phyloP scores from a whole-genome alignment of 352 stramenopile genomes.

The Nannochloropsis limnetica region DNA sequence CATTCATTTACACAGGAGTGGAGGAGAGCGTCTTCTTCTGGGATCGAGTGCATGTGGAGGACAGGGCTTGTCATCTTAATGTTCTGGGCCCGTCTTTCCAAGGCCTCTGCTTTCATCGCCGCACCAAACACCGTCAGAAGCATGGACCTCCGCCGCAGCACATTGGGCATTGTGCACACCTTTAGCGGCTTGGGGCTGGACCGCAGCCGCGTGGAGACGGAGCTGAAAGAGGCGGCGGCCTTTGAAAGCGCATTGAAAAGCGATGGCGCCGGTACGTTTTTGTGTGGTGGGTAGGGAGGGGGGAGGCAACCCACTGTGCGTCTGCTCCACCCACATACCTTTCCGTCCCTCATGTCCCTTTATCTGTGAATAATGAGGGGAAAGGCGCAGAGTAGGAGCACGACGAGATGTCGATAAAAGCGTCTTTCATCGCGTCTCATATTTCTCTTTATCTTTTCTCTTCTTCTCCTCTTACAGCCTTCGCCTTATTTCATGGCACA shows the following conservation, averaged over 20 bases:
- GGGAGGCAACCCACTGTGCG: no score
- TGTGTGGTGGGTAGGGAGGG: neutral
- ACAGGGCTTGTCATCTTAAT: neutral
- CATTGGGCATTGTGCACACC: constrained; percentile 1
- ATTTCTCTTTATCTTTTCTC: neutral
- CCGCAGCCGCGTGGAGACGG: constrained; percentile 11
- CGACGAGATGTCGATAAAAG: neutral
- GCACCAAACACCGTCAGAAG: neutral
- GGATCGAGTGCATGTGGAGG: neutral
- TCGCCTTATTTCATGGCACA: neutral
- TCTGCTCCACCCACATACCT: no score
- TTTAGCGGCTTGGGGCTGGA: constrained; percentile 9
- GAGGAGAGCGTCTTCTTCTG: neutral
- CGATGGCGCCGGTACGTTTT: neutral
- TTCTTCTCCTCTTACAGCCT: neutral
- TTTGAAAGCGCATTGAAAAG: constrained; percentile 29
- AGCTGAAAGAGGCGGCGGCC: constrained; percentile 31
- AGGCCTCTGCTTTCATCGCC: neutral
- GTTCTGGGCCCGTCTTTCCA: constrained; percentile 1
- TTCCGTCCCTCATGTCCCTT: no score
- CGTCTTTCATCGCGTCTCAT: no score
- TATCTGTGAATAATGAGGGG: no score
- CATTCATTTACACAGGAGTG: neutral
- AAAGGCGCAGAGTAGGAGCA: no score
- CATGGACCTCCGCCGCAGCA: neutral